Percentiles rank a stretch among this genome's conserved stretches.
Conservation (phyloP, 1,284 basidiomycete species). For the Boletellus sp. region DNA sequence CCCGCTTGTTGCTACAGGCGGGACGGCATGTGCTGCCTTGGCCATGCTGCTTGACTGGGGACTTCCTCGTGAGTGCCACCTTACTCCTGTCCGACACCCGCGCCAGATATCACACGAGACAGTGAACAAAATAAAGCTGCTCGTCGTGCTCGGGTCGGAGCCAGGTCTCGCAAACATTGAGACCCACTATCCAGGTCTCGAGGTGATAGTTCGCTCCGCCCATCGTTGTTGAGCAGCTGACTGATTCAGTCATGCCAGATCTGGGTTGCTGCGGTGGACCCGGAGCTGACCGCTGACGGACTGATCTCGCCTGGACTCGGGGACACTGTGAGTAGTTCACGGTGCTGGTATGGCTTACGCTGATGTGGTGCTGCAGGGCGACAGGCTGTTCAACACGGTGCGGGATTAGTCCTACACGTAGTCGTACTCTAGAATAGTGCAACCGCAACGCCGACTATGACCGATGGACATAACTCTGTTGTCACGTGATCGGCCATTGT, state of each 20-base stretch:
- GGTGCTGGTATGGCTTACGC: not conserved
- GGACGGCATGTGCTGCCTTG: constrained; percentile 86
- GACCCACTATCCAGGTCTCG: constrained; percentile 70
- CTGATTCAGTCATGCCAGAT: constrained; percentile 47
- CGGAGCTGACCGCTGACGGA: constrained; percentile 66
- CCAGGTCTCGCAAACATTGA: constrained; percentile 71
- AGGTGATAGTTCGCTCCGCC: constrained; percentile 45
- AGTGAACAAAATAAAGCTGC: constrained; percentile 78
- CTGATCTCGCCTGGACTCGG: constrained; percentile 86
- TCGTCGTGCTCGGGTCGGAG: constrained; percentile 79
- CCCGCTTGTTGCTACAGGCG: constrained; percentile 90
- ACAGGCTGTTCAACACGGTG: constrained; percentile 61
- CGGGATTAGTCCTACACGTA: constrained; percentile 35
- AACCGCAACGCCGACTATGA: too few relatives aligned
- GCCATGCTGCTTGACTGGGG: constrained; percentile 88
- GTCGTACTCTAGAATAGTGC: too few relatives aligned
- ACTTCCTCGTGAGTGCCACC: constrained; percentile 52
- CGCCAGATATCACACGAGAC: constrained; percentile 1
- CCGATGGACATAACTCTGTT: not conserved
- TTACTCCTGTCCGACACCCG: not conserved
- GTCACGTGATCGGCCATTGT: not conserved
- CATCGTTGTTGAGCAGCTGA: not conserved
- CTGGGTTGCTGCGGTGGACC: constrained; percentile 81
- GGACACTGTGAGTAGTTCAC: constrained; percentile 62
- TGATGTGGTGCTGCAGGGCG: constrained; percentile 44